phyloP scores from a whole-genome alignment of 306 rosid species.

The Astragalus membranaceus region DNA sequence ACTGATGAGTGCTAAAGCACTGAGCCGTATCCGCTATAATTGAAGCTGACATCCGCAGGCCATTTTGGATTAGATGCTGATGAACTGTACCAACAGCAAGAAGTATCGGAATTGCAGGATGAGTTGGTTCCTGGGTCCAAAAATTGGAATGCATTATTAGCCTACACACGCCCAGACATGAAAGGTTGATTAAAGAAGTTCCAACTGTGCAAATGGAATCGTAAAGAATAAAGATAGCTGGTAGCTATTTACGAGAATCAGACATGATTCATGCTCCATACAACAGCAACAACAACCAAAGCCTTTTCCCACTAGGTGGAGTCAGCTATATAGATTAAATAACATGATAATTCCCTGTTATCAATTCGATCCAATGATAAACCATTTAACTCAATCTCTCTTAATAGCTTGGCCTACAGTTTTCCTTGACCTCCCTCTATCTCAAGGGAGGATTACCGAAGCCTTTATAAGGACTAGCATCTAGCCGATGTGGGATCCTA shows the following conservation, averaged over 20 bases:
- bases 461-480: no score
- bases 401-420: neutral
- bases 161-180: neutral
- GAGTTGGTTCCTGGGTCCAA: constrained; percentile 72
- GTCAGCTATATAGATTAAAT: neutral
- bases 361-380: neutral
- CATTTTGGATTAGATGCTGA: constrained; percentile 95
- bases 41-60: constrained; percentile 88
- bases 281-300: neutral
- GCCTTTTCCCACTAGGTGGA: neutral
- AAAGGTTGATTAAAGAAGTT: neutral
- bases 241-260: neutral
- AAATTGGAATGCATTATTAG: constrained; percentile 21
- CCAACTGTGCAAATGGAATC: neutral
- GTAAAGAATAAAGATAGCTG: neutral
- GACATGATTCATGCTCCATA: neutral
- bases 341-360: neutral
- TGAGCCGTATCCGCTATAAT: constrained; percentile 91
- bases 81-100: constrained; percentile 98
- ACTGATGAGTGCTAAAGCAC: constrained; percentile 99
- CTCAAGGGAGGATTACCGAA: no score
- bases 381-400: neutral
- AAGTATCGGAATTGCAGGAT: constrained; percentile 90
- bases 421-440: neutral
- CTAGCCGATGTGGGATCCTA: no score